Percentiles rank a stretch among this genome's conserved stretches.
Conservation (phyloP, 495 filamentous ascomycete genomes). For the Penicillium samsonianum region DNA sequence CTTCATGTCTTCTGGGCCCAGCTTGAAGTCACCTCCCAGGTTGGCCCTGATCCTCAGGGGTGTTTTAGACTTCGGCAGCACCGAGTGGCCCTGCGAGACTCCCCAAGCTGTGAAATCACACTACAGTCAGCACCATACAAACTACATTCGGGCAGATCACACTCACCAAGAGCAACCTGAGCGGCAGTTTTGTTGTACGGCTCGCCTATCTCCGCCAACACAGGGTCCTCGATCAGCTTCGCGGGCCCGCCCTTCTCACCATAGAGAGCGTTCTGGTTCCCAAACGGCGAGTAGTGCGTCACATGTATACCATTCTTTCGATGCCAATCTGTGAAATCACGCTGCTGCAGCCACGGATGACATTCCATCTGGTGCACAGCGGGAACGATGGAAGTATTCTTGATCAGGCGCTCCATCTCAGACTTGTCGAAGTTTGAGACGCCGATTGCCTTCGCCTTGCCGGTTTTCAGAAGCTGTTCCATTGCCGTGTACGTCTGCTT, state of each 20-base stretch:
- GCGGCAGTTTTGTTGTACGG: conserved; percentile 62
- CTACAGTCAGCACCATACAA: conserved; percentile 3
- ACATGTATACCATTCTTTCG: conserved; percentile 59
- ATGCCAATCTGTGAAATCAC: conserved; percentile 57
- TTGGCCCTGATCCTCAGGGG: conserved; percentile 56
- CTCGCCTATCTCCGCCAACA: conserved; percentile 60
- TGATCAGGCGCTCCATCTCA: conserved; percentile 68
- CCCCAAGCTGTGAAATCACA: conserved; percentile 57
- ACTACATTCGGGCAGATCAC: conserved; percentile 3
- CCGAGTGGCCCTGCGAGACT: conserved; percentile 60
- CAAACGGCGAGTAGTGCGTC: conserved; percentile 68
- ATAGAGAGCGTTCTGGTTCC: conserved; percentile 70
- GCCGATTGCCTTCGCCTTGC: conserved; percentile 66
- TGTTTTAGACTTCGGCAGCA: conserved; percentile 68
- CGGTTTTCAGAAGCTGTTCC: conserved; percentile 58
- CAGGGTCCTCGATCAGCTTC: conserved; percentile 62
- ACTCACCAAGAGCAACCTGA: conserved; percentile 61
- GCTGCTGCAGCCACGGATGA: conserved; percentile 65
- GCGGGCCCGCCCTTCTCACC: conserved; percentile 46
- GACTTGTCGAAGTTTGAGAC: conserved; percentile 73
- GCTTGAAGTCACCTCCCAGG: conserved; percentile 60
- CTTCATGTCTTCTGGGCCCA: conserved; percentile 52
- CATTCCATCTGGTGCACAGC: conserved; percentile 67
- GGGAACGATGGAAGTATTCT: conserved; percentile 58
- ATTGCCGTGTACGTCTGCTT: conserved; percentile 64